phyloP scores from a whole-genome alignment of 1,139 yeast species.

The Scheffersomyces stambukii region DNA sequence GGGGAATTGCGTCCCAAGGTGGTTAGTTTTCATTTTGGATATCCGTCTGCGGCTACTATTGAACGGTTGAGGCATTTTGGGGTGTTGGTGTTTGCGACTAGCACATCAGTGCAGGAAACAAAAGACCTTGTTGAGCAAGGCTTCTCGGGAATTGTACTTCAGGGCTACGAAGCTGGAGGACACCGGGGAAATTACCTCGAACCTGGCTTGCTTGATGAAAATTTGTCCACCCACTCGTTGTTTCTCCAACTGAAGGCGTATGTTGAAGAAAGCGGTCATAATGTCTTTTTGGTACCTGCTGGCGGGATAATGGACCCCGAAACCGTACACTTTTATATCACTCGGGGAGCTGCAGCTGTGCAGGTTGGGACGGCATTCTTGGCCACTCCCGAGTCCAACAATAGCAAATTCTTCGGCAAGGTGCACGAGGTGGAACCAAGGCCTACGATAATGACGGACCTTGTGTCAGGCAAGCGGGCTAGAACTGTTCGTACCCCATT shows the following conservation, averaged over 20 bases:
- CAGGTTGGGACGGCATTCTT: constrained; percentile 46
- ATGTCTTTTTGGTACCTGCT: constrained; percentile 32
- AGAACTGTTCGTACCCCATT: constrained; percentile 33
- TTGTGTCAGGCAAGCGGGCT: constrained; percentile 38
- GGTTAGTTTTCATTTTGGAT: constrained; percentile 50
- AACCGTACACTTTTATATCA: constrained; percentile 21
- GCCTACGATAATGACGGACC: constrained; percentile 30
- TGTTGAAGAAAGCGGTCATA: constrained; percentile 1
- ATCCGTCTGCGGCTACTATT: constrained; percentile 35
- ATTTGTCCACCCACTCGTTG: constrained; percentile 30
- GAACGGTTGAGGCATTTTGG: constrained; percentile 40
- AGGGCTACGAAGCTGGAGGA: constrained; percentile 56
- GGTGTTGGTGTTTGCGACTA: constrained; percentile 47
- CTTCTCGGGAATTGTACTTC: constrained; percentile 41
- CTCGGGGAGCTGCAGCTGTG: constrained; percentile 41
- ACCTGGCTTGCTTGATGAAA: constrained; percentile 23
- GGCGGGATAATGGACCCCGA: constrained; percentile 40
- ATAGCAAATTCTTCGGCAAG: constrained; percentile 16
- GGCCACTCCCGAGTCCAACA: constrained; percentile 28
- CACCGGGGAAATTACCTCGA: constrained; percentile 44
- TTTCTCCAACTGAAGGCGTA: constrained; percentile 19
- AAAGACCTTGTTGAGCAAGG: constrained; percentile 16
- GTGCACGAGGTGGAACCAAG: constrained; percentile 2
- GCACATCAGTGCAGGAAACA: constrained; percentile 40
- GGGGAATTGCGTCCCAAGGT: constrained; percentile 23